Evolutionary conservation across 768 basidiomycete species (phyloP), one percentile per base, ranked within the genome.

Genomic region (Asterophora lycoperdoides): DNA sequence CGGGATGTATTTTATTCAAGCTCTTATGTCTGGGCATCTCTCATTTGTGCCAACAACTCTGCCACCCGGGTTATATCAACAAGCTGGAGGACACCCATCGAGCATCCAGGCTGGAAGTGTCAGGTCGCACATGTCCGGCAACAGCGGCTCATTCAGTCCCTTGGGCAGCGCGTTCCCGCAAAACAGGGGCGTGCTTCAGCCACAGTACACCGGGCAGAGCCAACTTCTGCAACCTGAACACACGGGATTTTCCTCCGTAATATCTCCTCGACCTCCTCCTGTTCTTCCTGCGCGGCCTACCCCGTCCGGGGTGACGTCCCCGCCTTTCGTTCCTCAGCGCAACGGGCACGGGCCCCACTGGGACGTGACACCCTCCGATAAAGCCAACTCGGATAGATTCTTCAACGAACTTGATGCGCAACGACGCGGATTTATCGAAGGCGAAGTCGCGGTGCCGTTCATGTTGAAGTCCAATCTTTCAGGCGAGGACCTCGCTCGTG

Each of bases 1-100:
- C 60, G 96, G 86, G 34, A 94, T 96, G 93, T 92, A 91, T 66
- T 80, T 97, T 62, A 93, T 98, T 55, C 93, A 97, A 67, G 86
- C 81, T n/a, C 71, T 79, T 33, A 96, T 97, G 93, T 81, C 86
- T 45, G 79, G 80, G 47, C 79, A 85, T 53, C 70, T 91, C 47
- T 72, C 83, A 44, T 77, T 76, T 52, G 76, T 94, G 42, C 93
- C 93, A 30, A 66, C 77, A 5, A 69, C 76, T 2, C 76, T 98
- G 14, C 93, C 95, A 17, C 85, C 87, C 3, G 86, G 83, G 40
- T 62, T 95, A 15, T 94, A 93, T 60, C 92, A 95, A 53, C 84
- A 88, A 66, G 93, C 90, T 10, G 70, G 74, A 18, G 78, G 80
- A 14, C 54, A 53, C 19, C 35, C 62, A 7, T 62, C 53, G 50